phyloP scores from a whole-genome alignment of 179 eudicot genomes.

The Carnegiea gigantea region DNA sequence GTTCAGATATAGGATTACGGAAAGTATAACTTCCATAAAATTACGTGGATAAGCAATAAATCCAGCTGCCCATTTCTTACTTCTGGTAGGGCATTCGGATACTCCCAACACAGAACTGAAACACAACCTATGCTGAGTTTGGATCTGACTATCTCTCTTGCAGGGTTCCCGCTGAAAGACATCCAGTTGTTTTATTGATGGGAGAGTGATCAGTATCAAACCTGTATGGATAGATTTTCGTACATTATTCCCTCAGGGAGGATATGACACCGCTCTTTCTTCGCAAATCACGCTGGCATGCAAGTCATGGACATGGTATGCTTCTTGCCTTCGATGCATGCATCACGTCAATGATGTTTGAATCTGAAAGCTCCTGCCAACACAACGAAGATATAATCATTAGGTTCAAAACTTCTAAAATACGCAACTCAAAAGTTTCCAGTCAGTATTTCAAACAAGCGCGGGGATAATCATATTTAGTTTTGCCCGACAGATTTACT shows the following conservation, averaged over 20 bases:
- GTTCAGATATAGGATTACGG: not conserved
- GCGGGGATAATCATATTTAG: not conserved
- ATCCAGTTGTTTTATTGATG: constrained; percentile 2
- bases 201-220: not conserved
- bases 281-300: not conserved
- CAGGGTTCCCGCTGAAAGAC: not conserved
- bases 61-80: not conserved
- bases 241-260: not conserved
- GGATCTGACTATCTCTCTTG: not conserved
- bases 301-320: constrained; percentile 3
- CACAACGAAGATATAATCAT: not conserved
- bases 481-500: not conserved
- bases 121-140: not conserved
- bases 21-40: not conserved
- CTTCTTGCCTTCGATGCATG: not conserved
- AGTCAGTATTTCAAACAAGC: not conserved
- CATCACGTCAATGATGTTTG: not conserved
- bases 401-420: not conserved
- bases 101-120: not conserved
- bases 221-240: not conserved
- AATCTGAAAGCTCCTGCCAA: not conserved
- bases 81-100: not conserved
- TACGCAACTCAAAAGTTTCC: not conserved
- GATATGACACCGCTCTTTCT: not conserved
- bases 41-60: not conserved